Evolutionary conservation across 331 rosid genomes (phyloP).

Genomic region (Quercus tomentella): DNA sequence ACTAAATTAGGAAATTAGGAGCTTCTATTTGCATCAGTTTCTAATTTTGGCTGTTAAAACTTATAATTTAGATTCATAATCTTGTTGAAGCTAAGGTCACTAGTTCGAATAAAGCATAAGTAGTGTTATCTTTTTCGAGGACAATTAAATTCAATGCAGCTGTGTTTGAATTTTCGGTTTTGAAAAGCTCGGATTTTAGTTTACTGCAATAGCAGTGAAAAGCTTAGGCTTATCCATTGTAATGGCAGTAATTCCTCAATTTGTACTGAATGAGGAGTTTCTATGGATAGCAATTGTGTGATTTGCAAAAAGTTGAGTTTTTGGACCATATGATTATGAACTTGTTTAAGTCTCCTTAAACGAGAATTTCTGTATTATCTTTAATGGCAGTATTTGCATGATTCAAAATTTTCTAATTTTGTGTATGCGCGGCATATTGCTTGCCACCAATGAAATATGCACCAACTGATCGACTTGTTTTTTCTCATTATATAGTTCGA

Average conservation of each 20-base stretch:
- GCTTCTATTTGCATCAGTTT: neutral
- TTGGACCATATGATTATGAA: neutral
- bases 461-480: neutral
- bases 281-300: neutral
- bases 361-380: too few relatives aligned
- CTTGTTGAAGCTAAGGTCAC: too few relatives aligned
- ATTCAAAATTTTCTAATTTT: neutral
- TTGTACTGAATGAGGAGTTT: neutral
- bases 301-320: neutral
- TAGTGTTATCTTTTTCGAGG: rapidly evolving
- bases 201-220: too few relatives aligned
- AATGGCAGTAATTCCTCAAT: neutral
- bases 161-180: too few relatives aligned
- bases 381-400: too few relatives aligned
- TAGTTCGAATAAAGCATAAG: too few relatives aligned
- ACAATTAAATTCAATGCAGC: too few relatives aligned
- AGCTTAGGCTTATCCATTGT: too few relatives aligned
- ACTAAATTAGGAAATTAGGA: neutral
- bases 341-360: neutral
- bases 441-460: neutral
- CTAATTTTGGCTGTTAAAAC: too few relatives aligned
- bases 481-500: conserved; percentile 52
- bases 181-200: too few relatives aligned
- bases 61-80: too few relatives aligned
- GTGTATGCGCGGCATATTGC: neutral